Evolutionary conservation across 345 rosid genomes (phyloP), one percentile per base, ranked within the genome.

Genomic region (Melastoma malabathricum): DNA sequence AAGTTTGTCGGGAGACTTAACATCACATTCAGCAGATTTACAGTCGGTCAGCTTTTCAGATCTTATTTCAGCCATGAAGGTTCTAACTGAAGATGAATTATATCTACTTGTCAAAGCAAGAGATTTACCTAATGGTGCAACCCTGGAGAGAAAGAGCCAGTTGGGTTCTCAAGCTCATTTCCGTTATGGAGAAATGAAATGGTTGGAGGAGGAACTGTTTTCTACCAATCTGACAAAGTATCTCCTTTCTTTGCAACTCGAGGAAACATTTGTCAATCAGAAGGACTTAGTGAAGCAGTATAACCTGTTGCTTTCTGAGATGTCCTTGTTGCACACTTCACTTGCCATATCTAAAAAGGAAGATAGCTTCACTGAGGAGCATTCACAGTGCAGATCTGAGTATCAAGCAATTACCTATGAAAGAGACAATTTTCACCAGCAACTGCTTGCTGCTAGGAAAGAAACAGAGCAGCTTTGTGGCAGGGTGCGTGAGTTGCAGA

Each of bases 151-250:
- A 22, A 22, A 22, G 58, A 59, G 55, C 45, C 41, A 34, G 12
- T 63, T 48, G 51, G 44, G 46, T 55, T 46, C 50, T 17, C 15
- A 14, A 14, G 66, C 50, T 19, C 31, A 53, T 63, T 44, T 16
- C 56, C 1, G 16, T 61, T 41, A 17, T 13, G 64, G 43, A 58
- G 74, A 59, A 10, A 29, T 74, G 48, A 87, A 72, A 64, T 72
- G 68, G 73, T 65, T 87, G 41, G 74, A 68, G 38, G 89, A 81
- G 59, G 82, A 83, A 52, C 58, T 87, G 39, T 77, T 73, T 58
- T 59, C 81, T 34, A 44, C 80, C 29, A 72, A 61, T 39, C 68
- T 75, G 59, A 54, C 55, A 27, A 85, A 75, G 60, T 78, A 82
- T 70, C 63, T 83, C 57, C 62, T 70, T 50, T 69, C 71, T 47